Conservation (phyloP, 768 basidiomycete species). For the Mycena haematopus region DNA sequence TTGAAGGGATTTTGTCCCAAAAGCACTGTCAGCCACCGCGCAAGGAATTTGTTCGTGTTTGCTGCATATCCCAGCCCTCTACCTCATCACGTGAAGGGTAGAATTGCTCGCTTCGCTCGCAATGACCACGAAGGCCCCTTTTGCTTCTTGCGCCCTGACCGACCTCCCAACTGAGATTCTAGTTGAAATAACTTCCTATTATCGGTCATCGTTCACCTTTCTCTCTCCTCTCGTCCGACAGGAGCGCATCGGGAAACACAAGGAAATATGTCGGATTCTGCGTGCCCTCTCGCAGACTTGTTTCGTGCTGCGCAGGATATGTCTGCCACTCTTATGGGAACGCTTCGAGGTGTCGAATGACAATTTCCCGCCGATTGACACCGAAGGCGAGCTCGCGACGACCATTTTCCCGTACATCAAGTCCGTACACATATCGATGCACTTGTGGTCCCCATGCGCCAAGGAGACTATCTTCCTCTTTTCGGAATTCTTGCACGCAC, state of each 20-base stretch:
- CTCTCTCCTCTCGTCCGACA: not conserved
- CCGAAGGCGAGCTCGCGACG: not conserved
- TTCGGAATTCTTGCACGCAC: not conserved
- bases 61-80: too few relatives aligned
- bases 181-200: conserved; percentile 1
- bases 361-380: not conserved
- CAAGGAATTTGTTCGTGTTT: too few relatives aligned
- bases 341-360: not conserved
- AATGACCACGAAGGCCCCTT: too few relatives aligned
- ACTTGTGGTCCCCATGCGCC: not conserved
- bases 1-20: too few relatives aligned
- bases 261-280: not conserved
- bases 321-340: conserved; percentile 4
- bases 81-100: too few relatives aligned
- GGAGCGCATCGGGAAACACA: not conserved
- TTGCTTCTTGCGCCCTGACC: not conserved
- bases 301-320: not conserved
- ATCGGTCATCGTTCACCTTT: not conserved
- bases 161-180: conserved; percentile 3
- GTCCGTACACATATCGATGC: conserved; percentile 18
- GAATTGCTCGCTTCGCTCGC: too few relatives aligned
- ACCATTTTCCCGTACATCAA: conserved; percentile 8
- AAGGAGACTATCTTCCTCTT: not conserved
- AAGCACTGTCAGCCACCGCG: too few relatives aligned
- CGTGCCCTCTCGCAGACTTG: not conserved